Percentiles rank a stretch among this genome's conserved stretches.
Conservation (phyloP, 306 rosid species). For the Ziziphus jujuba region DNA sequence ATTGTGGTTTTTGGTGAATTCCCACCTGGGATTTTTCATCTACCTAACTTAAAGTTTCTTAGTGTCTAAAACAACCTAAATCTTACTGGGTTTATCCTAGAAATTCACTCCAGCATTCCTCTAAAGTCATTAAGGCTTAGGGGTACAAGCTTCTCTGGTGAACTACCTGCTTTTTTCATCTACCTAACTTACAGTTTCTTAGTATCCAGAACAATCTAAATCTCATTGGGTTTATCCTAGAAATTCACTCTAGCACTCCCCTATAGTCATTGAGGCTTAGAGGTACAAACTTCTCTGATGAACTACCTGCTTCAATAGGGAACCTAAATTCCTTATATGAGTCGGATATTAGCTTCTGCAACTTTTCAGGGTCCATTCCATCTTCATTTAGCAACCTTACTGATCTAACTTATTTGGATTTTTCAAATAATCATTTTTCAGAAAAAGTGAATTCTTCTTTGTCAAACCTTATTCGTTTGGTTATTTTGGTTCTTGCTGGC, state of each 20-base stretch:
- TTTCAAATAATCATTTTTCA: neutral
- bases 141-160: neutral
- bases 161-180: neutral
- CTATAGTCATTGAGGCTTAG: neutral
- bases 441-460: neutral
- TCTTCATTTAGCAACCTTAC: conserved; percentile 1
- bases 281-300: neutral
- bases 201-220: neutral
- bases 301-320: neutral
- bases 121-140: neutral
- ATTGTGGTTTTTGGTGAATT: neutral
- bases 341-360: neutral
- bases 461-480: neutral
- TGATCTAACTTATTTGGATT: neutral
- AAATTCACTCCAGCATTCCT: neutral
- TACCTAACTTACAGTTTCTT: neutral
- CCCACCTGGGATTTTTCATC: conserved; percentile 4
- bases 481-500: neutral
- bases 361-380: neutral
- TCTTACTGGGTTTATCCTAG: neutral
- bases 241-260: neutral
- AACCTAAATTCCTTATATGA: neutral
- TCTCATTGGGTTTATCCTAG: neutral
- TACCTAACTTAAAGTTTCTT: neutral
- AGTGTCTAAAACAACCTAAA: neutral